Evolutionary conservation across 768 basidiomycete genomes (phyloP).

Genomic region (Amanita jacksonii): DNA sequence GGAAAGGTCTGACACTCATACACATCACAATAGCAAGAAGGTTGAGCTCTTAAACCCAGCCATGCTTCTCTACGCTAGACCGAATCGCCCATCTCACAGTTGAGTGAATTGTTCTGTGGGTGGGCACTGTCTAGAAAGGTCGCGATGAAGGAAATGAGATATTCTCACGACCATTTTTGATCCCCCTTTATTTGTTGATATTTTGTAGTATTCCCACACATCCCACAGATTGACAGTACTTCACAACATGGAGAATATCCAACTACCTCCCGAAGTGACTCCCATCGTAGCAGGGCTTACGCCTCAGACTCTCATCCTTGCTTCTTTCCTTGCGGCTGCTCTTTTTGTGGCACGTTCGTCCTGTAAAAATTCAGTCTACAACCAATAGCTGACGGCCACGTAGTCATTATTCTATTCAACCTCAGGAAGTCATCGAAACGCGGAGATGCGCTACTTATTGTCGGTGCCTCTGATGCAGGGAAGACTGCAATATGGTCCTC

Average conservation of each 20-base stretch:
- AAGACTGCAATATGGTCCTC: constrained; percentile 72
- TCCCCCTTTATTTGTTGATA: neutral
- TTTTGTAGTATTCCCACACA: neutral
- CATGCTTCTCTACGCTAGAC: constrained; percentile 50
- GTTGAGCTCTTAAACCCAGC: constrained; percentile 54
- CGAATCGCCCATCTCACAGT: constrained; percentile 60
- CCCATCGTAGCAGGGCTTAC: constrained; percentile 27
- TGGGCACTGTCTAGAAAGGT: constrained; percentile 71
- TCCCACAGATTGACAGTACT: neutral
- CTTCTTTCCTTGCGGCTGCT: constrained; percentile 39
- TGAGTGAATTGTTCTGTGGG: constrained; percentile 22
- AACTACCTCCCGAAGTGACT: constrained; percentile 24
- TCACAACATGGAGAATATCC: neutral
- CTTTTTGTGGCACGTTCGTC: constrained; percentile 15
- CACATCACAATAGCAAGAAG: constrained; percentile 34
- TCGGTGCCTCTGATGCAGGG: constrained; percentile 68
- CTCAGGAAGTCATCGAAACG: constrained; percentile 34
- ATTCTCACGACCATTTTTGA: neutral
- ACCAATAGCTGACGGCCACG: constrained; percentile 1
- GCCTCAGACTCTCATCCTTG: constrained; percentile 27
- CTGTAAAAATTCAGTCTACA: too few relatives aligned
- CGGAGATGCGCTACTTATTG: constrained; percentile 61
- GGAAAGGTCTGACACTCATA: constrained; percentile 61
- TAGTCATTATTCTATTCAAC: constrained; percentile 37
- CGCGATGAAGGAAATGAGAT: constrained; percentile 29